Evolutionary conservation across 768 basidiomycete species (phyloP).

Genomic region (Coprinellus micaceus): DNA sequence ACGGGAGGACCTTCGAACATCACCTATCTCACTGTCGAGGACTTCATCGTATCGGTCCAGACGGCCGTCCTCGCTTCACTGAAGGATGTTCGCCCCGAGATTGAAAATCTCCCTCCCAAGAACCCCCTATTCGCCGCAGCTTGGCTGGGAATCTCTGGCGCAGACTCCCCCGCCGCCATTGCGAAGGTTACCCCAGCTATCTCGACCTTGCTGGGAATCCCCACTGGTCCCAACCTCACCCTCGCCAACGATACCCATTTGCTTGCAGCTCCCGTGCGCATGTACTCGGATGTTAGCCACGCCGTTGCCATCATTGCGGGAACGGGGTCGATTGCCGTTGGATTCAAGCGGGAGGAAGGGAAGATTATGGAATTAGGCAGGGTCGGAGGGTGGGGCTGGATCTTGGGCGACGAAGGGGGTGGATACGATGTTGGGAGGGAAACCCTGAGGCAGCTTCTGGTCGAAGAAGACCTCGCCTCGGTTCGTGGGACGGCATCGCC

Average conservation of each 20-base stretch:
- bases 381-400: constrained; percentile 81
- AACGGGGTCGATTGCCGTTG: constrained; percentile 75
- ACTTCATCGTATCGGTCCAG: constrained; percentile 52
- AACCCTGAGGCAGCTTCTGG: constrained; percentile 63
- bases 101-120: constrained; percentile 15
- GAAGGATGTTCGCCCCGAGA: constrained; percentile 35
- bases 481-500: constrained; percentile 28
- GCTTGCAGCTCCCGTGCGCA: constrained; percentile 72
- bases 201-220: constrained; percentile 55
- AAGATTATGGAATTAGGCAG: constrained; percentile 61
- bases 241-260: constrained; percentile 84
- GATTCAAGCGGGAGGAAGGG: constrained; percentile 45
- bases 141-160: constrained; percentile 83
- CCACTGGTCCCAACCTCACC: constrained; percentile 48
- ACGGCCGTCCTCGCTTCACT: constrained; percentile 55
- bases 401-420: constrained; percentile 80
- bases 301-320: constrained; percentile 77
- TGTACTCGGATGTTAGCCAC: constrained; percentile 52
- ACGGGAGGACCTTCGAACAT: constrained; percentile 81
- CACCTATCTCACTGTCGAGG: constrained; percentile 66
- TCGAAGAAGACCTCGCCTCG: constrained; percentile 50
- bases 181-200: constrained; percentile 51
- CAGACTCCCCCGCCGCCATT: constrained; percentile 67
- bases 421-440: constrained; percentile 79
- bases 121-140: constrained; percentile 54